Evolutionary conservation across 257 asterid genomes (phyloP).

Genomic region (Jaltomata sinuosa): DNA sequence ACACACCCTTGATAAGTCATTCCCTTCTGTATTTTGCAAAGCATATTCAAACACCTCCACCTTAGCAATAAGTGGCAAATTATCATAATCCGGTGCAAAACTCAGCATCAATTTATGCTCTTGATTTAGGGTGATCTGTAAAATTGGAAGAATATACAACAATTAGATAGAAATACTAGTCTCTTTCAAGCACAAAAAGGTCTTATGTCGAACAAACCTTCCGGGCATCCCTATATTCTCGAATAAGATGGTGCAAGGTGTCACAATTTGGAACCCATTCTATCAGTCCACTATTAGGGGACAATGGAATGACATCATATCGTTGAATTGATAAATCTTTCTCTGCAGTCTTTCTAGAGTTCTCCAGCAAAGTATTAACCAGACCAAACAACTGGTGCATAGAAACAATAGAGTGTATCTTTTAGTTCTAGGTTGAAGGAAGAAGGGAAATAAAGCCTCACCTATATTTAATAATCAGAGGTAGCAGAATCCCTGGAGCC

Average conservation of each 20-base stretch:
- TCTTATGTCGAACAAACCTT: slow-evolving; percentile 40
- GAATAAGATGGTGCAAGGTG: slow-evolving; percentile 90
- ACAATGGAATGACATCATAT: slow-evolving; percentile 89
- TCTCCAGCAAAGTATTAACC: slow-evolving; percentile 82
- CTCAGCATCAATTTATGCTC: slow-evolving; percentile 97
- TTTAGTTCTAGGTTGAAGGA: not conserved
- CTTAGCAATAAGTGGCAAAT: slow-evolving; percentile 85
- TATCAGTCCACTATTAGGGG: slow-evolving; percentile 96
- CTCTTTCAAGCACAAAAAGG: not conserved
- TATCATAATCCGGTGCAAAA: slow-evolving; percentile 96
- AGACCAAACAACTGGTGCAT: slow-evolving; percentile 81
- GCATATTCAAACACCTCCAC: slow-evolving; percentile 99
- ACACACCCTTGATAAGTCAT: slow-evolving; percentile 87
- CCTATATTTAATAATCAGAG: not conserved
- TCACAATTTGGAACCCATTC: slow-evolving; percentile 99
- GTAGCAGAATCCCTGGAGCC: not conserved
- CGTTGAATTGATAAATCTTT: slow-evolving; percentile 93
- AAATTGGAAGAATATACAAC: slow-evolving; percentile 8
- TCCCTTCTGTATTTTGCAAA: slow-evolving; percentile 88
- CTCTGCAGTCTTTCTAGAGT: slow-evolving; percentile 89
- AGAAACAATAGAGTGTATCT: not conserved
- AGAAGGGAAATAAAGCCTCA: not conserved
- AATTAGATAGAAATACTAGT: slow-evolving; percentile 13
- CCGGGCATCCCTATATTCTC: slow-evolving; percentile 94
- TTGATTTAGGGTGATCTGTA: slow-evolving; percentile 85